Conservation (phyloP, 2,329 filamentous ascomycete genomes). For the Fusarium armeniacum region DNA sequence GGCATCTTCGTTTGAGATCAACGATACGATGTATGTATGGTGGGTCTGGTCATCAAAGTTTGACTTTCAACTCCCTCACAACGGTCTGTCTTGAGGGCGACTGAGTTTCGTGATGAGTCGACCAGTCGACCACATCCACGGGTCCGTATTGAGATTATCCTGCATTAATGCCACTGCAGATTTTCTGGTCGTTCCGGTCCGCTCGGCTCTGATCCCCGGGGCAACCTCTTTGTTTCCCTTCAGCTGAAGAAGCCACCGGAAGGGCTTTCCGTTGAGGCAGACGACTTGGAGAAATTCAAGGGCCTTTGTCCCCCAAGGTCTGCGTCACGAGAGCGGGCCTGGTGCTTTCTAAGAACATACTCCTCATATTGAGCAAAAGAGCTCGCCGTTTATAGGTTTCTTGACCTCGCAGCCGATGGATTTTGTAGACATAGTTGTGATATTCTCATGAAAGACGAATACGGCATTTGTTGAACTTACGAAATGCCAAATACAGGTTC, state of each 20-base stretch:
- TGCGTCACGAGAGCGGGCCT: neutral
- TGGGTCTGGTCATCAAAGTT: neutral
- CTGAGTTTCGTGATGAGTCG: conserved; percentile 4
- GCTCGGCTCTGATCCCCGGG: conserved; percentile 4
- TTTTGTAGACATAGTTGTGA: neutral
- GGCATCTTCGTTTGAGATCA: conserved; percentile 8
- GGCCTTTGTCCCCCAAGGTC: neutral
- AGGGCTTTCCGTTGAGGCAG: conserved; percentile 1
- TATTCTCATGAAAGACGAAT: conserved; percentile 1
- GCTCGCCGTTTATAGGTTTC: neutral
- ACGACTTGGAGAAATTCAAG: neutral
- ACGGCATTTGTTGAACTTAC: conserved; percentile 4
- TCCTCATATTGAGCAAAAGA: neutral
- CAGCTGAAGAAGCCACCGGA: conserved; percentile 7
- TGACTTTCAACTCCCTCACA: conserved; percentile 11
- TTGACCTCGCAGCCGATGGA: conserved; percentile 17
- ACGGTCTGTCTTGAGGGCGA: conserved; percentile 22
- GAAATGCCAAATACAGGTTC: conserved; percentile 10
- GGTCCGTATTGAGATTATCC: conserved; percentile 11
- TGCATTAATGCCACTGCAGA: conserved; percentile 6
- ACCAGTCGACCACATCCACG: conserved; percentile 7
- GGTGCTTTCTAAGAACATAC: neutral
- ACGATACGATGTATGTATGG: neutral
- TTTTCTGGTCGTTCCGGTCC: conserved; percentile 14
- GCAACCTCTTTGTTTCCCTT: neutral